Conservation (phyloP, 2,329 filamentous ascomycete species). For the Neonectria coccinea region DNA sequence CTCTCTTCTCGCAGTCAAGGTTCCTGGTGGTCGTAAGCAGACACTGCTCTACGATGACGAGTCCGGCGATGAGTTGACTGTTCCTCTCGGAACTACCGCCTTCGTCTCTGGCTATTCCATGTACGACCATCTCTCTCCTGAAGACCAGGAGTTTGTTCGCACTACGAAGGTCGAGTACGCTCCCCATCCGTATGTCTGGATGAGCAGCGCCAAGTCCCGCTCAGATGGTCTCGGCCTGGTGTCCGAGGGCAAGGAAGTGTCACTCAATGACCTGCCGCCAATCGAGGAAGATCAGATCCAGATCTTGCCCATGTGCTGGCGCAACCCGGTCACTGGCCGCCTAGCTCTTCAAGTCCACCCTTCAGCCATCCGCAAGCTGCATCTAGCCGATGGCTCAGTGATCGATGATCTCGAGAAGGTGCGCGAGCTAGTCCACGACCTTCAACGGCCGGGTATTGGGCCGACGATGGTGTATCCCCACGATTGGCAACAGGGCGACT, state of each 20-base stretch:
- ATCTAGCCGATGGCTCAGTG: conserved; percentile 73
- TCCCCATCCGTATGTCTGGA: conserved; percentile 86
- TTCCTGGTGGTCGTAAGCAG: conserved; percentile 74
- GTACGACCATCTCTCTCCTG: conserved; percentile 73
- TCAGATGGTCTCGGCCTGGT: conserved; percentile 78
- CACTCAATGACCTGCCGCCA: conserved; percentile 69
- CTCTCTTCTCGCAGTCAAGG: conserved; percentile 77
- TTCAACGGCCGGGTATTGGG: conserved; percentile 79
- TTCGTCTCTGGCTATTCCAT: conserved; percentile 79
- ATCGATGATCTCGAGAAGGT: conserved; percentile 76
- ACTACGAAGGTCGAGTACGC: conserved; percentile 79
- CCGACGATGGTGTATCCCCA: conserved; percentile 77
- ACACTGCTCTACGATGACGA: conserved; percentile 80
- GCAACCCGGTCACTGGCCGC: conserved; percentile 76
- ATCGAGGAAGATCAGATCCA: conserved; percentile 76
- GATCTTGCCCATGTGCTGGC: conserved; percentile 81
- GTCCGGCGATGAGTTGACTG: conserved; percentile 71
- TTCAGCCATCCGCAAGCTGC: conserved; percentile 75
- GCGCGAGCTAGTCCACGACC: conserved; percentile 73
- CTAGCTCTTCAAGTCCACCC: conserved; percentile 81
- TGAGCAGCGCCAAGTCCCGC: conserved; percentile 74
- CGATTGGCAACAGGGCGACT: conserved; percentile 81
- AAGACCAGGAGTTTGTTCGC: conserved; percentile 75
- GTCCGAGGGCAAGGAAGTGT: conserved; percentile 73
- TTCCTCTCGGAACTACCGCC: conserved; percentile 80